Conservation (phyloP, 1,139 yeast species). For the Pichia sp. region DNA sequence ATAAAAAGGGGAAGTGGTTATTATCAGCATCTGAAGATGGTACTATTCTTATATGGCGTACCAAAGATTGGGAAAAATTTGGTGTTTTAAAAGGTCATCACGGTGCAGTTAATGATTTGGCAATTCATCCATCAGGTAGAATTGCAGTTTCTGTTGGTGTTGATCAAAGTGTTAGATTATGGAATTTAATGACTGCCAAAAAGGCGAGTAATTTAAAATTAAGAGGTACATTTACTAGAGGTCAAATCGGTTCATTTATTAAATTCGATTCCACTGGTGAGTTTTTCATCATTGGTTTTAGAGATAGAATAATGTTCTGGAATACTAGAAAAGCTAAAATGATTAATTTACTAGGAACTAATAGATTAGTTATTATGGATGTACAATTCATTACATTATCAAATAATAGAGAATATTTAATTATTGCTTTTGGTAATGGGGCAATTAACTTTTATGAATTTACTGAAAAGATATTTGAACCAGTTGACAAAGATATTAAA, state of each 20-base stretch:
- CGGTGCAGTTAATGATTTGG: conserved; percentile 70
- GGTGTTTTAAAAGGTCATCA: conserved; percentile 82
- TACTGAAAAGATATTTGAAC: conserved; percentile 29
- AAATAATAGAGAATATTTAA: conserved; percentile 49
- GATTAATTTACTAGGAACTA: conserved; percentile 35
- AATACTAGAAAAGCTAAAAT: conserved; percentile 59
- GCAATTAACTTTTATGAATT: conserved; percentile 52
- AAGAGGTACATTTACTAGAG: conserved; percentile 55
- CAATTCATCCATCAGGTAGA: conserved; percentile 89
- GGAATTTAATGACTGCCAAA: conserved; percentile 98
- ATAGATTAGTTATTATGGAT: conserved; percentile 54
- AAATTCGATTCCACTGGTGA: conserved; percentile 60
- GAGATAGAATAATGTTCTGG: conserved; percentile 59
- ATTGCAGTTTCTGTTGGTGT: conserved; percentile 85
- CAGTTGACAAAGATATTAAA: conserved; percentile 1
- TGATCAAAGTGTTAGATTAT: conserved; percentile 75
- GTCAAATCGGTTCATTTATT: conserved; percentile 62
- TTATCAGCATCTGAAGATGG: conserved; percentile 91
- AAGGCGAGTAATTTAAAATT: conserved; percentile 82
- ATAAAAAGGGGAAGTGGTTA: conserved; percentile 71
- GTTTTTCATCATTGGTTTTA: conserved; percentile 67
- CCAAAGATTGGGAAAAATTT: conserved; percentile 93
- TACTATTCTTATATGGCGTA: conserved; percentile 84
- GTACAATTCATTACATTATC: conserved; percentile 42
- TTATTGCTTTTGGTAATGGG: conserved; percentile 70